Conservation (phyloP, 2,329 filamentous ascomycete species). For the Metarhizium robertsii region DNA sequence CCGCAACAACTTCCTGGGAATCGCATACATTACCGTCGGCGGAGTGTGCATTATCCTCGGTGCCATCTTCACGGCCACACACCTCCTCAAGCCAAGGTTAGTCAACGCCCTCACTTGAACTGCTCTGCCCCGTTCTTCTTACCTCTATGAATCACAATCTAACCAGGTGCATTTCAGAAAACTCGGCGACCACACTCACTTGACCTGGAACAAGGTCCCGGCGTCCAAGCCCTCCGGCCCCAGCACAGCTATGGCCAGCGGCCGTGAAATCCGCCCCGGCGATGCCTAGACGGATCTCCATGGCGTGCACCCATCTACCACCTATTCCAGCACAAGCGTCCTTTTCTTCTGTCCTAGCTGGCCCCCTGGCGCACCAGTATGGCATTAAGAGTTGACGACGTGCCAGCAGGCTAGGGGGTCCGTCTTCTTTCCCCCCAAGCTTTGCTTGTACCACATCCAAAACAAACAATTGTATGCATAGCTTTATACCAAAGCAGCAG, state of each 20-base stretch:
- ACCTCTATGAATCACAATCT: not conserved
- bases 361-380: not conserved
- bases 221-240: conserved; percentile 31
- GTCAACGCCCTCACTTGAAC: conserved; percentile 15
- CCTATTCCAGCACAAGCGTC: not conserved
- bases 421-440: not conserved
- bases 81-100: conserved; percentile 83
- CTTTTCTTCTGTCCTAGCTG: not conserved
- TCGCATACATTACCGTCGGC: conserved; percentile 89
- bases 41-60: conserved; percentile 88
- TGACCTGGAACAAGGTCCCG: conserved; percentile 77
- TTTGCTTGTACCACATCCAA: not conserved
- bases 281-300: conserved; percentile 29
- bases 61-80: conserved; percentile 77
- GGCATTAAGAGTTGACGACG: not conserved
- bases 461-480: not conserved
- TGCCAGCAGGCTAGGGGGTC: not conserved
- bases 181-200: conserved; percentile 94
- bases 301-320: conserved; percentile 8
- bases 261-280: conserved; percentile 44
- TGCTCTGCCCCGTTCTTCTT: no score
- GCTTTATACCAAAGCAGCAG: not conserved
- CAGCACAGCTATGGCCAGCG: conserved; percentile 37
- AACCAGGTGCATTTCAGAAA: conserved; percentile 49
- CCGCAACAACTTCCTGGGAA: conserved; percentile 90